phyloP scores from a whole-genome alignment of 345 rosid species.

The Eucalyptus marginata region DNA sequence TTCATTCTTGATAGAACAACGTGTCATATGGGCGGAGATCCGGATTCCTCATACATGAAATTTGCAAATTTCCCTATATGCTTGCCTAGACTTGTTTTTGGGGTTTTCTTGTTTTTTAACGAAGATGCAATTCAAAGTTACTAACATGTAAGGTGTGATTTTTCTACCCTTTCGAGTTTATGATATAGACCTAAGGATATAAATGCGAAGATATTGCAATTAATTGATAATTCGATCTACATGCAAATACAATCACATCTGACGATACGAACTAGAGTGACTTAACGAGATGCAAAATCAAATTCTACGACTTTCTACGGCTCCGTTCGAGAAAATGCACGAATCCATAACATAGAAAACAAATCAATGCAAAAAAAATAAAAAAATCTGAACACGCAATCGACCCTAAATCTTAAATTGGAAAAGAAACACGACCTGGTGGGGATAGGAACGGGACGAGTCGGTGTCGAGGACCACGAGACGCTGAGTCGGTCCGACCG shows the following conservation, averaged over 20 bases:
- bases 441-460: not conserved
- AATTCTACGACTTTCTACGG: not conserved
- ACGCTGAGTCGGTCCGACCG: not conserved
- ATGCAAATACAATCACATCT: not conserved
- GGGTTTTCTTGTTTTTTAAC: not conserved
- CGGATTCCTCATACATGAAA: not conserved
- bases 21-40: rapidly evolving
- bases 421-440: not conserved
- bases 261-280: not conserved
- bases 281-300: not conserved
- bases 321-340: not conserved
- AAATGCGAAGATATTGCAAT: not conserved
- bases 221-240: not conserved
- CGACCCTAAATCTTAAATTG: not conserved
- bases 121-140: not conserved
- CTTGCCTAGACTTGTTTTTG: not conserved
- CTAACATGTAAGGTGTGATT: not conserved
- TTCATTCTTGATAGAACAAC: not conserved
- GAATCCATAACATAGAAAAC: not conserved
- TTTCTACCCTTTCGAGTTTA: not conserved
- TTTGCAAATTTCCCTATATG: not conserved
- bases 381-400: not conserved
- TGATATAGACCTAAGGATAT: too few relatives aligned
- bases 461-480: not conserved
- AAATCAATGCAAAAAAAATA: not conserved